phyloP scores from a whole-genome alignment of 2,329 filamentous ascomycete genomes.

The Cladosporium sp. region DNA sequence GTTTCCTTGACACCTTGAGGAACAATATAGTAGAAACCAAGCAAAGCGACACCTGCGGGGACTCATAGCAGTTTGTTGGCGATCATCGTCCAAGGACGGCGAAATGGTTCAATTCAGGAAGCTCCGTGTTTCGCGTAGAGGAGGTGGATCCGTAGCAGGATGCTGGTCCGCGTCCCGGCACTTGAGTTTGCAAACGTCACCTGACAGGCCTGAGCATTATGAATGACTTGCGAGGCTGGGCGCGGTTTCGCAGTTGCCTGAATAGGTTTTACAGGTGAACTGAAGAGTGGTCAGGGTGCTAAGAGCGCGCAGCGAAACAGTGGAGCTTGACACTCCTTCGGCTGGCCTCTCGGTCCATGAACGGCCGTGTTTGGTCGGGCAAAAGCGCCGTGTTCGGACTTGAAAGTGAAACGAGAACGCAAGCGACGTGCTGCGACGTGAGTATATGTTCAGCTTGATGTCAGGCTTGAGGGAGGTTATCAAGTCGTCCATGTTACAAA shows the following conservation, averaged over 20 bases:
- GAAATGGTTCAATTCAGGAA: not conserved
- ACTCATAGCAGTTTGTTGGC: not conserved
- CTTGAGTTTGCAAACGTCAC: constrained; percentile 1
- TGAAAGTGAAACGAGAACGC: too few relatives aligned
- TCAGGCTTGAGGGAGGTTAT: too few relatives aligned
- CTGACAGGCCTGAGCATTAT: not conserved
- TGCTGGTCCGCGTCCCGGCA: constrained; percentile 1
- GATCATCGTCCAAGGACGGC: constrained; percentile 2
- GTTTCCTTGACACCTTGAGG: not conserved
- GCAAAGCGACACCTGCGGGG: not conserved
- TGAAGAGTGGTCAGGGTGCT: too few relatives aligned
- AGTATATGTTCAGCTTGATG: too few relatives aligned
- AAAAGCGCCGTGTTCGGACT: not conserved
- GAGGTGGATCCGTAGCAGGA: not conserved
- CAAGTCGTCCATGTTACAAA: too few relatives aligned
- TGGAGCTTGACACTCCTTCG: too few relatives aligned
- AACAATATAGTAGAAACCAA: constrained; percentile 5
- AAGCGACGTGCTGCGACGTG: too few relatives aligned
- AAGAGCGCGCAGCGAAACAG: too few relatives aligned
- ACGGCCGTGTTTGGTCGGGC: constrained; percentile 2
- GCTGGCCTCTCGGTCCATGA: not conserved
- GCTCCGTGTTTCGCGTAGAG: constrained; percentile 9
- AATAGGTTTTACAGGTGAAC: not conserved
- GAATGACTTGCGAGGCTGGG: constrained; percentile 2
- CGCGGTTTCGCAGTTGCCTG: constrained; percentile 4